These are phyloP conservation scores for Crithidia fasciculata DNA, from an alignment of 208 protist species.

Conservation along the genomic window DNA sequence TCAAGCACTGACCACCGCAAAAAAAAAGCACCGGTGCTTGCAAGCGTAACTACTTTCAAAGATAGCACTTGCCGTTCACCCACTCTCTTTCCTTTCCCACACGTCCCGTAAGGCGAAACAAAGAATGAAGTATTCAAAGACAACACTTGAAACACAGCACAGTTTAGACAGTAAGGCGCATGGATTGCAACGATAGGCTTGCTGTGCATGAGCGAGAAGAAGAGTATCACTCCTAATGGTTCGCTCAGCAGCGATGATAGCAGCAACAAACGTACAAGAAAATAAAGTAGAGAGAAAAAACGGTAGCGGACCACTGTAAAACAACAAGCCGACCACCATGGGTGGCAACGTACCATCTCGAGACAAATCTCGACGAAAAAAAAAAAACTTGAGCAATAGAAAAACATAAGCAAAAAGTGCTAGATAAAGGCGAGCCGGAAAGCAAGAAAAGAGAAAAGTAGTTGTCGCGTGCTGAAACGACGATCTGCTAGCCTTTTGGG, in stretches of 20 bases:
- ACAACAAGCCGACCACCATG: too few species aligned
- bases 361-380: too few species aligned
- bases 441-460: neutral
- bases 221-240: neutral
- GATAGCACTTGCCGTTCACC: too few species aligned
- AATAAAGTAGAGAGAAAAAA: neutral
- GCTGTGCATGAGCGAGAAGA: constrained; percentile 1
- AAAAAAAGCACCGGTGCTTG: too few species aligned
- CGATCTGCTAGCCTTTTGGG: too few species aligned
- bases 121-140: neutral
- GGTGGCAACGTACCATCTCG: too few species aligned
- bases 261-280: neutral
- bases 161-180: neutral
- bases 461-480: neutral
- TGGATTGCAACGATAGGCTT: neutral
- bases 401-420: neutral
- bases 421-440: neutral
- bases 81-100: too few species aligned
- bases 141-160: neutral
- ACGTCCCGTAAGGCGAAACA: too few species aligned
- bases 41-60: too few species aligned
- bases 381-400: neutral
- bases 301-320: neutral
- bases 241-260: constrained; percentile 7
- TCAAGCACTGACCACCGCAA: too few species aligned